phyloP scores from a whole-genome alignment of 768 basidiomycete species.

The Kwoniella botswanensis region DNA sequence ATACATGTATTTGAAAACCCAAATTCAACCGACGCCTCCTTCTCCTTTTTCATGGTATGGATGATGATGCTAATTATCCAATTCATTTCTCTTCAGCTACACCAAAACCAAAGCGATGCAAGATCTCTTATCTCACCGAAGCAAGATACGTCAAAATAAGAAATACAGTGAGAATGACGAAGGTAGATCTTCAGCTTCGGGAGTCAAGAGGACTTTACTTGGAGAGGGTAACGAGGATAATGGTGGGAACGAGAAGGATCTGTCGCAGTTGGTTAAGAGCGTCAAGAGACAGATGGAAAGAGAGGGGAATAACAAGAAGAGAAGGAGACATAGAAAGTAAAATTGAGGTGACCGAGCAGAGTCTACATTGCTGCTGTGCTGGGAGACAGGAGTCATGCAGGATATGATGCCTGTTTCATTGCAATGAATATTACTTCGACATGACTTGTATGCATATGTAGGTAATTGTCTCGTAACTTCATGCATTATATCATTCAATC shows the following conservation, averaged over 20 bases:
- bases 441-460: too few species aligned
- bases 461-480: too few species aligned
- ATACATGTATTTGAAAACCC: background rate
- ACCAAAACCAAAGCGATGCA: constrained; percentile 92
- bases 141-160: constrained; percentile 44
- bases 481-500: too few species aligned
- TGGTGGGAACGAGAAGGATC: constrained; percentile 67
- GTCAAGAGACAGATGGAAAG: constrained; percentile 75
- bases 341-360: background rate
- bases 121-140: constrained; percentile 80
- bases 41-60: too few species aligned
- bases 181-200: constrained; percentile 7
- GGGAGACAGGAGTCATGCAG: too few species aligned
- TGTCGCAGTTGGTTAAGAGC: constrained; percentile 77
- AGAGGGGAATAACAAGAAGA: constrained; percentile 28
- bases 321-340: constrained; percentile 12
- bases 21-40: background rate
- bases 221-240: constrained; percentile 62
- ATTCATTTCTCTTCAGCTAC: constrained; percentile 65
- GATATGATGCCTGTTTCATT: too few species aligned
- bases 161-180: background rate
- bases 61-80: background rate
- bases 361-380: too few species aligned
- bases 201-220: constrained; percentile 15
- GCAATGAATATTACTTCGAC: too few species aligned